Percentiles rank a stretch among this genome's conserved stretches.
These are phyloP conservation scores for Harrya chromipes DNA, from an alignment of 768 basidiomycete species.

Conservation along the genomic window DNA sequence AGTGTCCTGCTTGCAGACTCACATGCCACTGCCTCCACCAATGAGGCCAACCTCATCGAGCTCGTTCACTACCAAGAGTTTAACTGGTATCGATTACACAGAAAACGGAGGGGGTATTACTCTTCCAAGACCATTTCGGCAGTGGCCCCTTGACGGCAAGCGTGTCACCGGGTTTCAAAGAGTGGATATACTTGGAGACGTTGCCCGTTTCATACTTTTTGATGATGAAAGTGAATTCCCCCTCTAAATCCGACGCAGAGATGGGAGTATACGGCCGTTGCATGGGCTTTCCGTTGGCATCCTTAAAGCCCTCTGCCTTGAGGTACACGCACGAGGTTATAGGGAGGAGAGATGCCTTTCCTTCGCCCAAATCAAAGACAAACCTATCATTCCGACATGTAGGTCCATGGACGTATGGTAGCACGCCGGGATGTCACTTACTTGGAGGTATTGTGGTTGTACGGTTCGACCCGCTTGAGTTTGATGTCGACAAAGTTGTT, in stretches of 20 bases:
- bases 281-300: constrained; percentile 83
- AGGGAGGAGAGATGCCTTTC: constrained; percentile 73
- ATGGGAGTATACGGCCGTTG: constrained; percentile 93
- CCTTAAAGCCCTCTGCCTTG: constrained; percentile 67
- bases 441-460: constrained; percentile 93
- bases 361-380: constrained; percentile 75
- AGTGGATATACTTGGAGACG: constrained; percentile 79
- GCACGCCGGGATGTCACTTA: constrained; percentile 32
- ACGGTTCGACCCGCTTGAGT: constrained; percentile 75
- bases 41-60: constrained; percentile 86
- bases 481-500: constrained; percentile 76
- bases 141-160: constrained; percentile 91
- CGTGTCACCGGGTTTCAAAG: constrained; percentile 77
- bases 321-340: constrained; percentile 78
- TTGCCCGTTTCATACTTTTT: constrained; percentile 85
- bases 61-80: constrained; percentile 60
- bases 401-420: background rate
- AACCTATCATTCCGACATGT: constrained; percentile 44
- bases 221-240: constrained; percentile 76
- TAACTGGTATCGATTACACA: background rate
- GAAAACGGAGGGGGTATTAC: constrained; percentile 35
- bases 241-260: constrained; percentile 69
- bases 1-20: constrained; percentile 24
- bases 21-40: constrained; percentile 94
- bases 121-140: constrained; percentile 81